Evolutionary conservation across 2,329 filamentous ascomycete species (phyloP).

Genomic region (Colletotrichum shisoi): DNA sequence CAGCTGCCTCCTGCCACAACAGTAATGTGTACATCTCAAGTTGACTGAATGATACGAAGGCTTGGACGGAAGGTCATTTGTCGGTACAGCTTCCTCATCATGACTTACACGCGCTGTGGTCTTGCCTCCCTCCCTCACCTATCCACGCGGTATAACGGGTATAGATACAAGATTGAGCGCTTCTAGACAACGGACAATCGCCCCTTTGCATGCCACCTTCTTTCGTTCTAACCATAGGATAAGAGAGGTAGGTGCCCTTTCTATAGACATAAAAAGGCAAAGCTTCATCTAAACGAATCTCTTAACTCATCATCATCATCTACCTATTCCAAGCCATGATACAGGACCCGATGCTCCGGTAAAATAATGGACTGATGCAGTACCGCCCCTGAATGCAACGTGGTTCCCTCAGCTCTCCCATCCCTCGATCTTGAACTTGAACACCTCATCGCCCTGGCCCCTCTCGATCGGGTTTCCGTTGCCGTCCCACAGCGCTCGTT

Average conservation of each 20-base stretch:
- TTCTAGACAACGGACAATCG: accelerated
- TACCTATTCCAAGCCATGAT: not conserved
- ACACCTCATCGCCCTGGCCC: slow-evolving; percentile 63
- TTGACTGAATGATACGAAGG: not conserved
- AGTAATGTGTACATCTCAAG: no score
- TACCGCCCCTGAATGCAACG: not conserved
- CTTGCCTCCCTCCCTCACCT: not conserved
- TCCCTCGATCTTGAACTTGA: slow-evolving; percentile 64
- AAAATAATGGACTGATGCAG: not conserved
- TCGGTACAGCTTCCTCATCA: not conserved
- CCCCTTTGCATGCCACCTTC: not conserved
- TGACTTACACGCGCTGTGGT: not conserved
- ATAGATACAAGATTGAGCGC: not conserved
- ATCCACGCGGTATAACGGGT: no score
- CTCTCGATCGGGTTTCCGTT: slow-evolving; percentile 63
- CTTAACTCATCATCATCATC: not conserved
- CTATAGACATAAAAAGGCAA: not conserved
- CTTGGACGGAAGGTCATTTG: not conserved
- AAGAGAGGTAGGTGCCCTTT: not conserved
- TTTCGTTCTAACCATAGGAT: not conserved
- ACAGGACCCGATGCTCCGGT: not conserved
- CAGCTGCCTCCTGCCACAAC: slow-evolving; percentile 13
- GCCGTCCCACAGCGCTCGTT: slow-evolving; percentile 67
- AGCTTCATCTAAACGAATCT: not conserved
- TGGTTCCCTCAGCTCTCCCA: slow-evolving; percentile 51